Evolutionary conservation across 768 basidiomycete genomes (phyloP), one percentile per base, ranked within the genome.

Genomic region (Leccinum boreale): DNA sequence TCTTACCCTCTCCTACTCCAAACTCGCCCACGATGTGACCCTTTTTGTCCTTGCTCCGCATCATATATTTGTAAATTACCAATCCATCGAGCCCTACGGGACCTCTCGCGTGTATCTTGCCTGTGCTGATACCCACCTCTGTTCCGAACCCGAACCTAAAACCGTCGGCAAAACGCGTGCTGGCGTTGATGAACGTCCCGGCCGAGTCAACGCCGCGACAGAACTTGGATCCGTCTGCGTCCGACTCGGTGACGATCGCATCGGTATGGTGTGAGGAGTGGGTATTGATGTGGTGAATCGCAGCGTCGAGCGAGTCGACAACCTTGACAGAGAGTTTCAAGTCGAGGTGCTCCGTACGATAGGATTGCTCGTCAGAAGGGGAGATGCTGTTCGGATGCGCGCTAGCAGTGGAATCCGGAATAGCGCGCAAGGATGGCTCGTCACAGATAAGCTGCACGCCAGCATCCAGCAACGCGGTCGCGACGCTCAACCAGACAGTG

Each of bases 221-320:
- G 77, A 98, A 99, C 29, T 76, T 77, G 29, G 85, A 79, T 36
- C 83, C 85, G 29, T 87, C 82, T 2, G 84, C 80, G 33, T 65
- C 62, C 47, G 84, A 81, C 72, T 97, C 92, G 5, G 96, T 94
- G 46, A 98, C 80, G 71, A 99, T 98, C 54, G 81, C 75, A 67
- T 98, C 97, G 33, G 96, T 98, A 73, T 99, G 97, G 67, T 96
- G 93, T 8, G 94, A 96, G 0, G 91, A 92, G 68, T 98, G 91
- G 11, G 81, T 72, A 75, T 98, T 98, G 78, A 98, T 96, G 76
- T 92, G 93, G 57, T 81, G 70, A 59, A 98, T 89, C 5, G 97
- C 96, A 26, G 78, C 76, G 35, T 79, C 66, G 50, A 96, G 80
- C 4, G 88, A 90, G 26, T 87, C 79, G 36, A 94, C 81, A 10